Evolutionary conservation across 2,329 filamentous ascomycete genomes (phyloP).

Genomic region (Xylariales sp.): DNA sequence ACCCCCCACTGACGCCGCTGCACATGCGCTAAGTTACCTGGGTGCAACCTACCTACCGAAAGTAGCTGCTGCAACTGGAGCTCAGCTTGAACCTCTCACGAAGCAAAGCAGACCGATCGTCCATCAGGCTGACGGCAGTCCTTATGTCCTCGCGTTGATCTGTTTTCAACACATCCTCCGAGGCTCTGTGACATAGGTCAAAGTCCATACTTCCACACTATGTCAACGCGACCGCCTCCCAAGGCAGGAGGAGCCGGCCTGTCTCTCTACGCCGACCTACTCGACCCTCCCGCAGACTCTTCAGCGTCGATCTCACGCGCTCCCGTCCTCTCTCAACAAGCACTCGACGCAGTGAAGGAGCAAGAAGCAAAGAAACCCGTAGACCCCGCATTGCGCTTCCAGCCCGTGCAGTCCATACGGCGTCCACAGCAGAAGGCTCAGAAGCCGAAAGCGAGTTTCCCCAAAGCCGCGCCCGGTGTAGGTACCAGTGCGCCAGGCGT

Average conservation of each 20-base stretch:
- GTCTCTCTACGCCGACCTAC: conserved; percentile 80
- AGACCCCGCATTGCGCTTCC: conserved; percentile 72
- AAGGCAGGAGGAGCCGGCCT: conserved; percentile 46
- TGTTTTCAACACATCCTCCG: too few relatives aligned
- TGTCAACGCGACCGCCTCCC: conserved; percentile 29
- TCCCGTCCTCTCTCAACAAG: conserved; percentile 66
- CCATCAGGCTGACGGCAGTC: too few relatives aligned
- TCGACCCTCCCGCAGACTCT: conserved; percentile 52
- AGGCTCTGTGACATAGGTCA: too few relatives aligned
- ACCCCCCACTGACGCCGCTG: too few relatives aligned
- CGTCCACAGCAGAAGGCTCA: conserved; percentile 65
- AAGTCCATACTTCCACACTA: too few relatives aligned
- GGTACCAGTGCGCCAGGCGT: conserved; percentile 21
- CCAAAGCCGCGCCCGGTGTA: conserved; percentile 35
- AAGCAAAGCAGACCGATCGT: too few relatives aligned
- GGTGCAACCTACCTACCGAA: too few relatives aligned
- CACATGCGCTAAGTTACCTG: too few relatives aligned
- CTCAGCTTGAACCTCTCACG: too few relatives aligned
- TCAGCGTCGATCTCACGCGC: conserved; percentile 70
- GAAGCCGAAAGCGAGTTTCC: conserved; percentile 54
- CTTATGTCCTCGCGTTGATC: too few relatives aligned
- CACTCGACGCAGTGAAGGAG: conserved; percentile 39
- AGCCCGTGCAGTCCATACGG: conserved; percentile 62
- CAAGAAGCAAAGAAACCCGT: conserved; percentile 55
- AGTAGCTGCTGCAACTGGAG: too few relatives aligned